Evolutionary conservation across 1,284 basidiomycete species (phyloP).

Genomic region (Kalmanozyma brasiliensis): DNA sequence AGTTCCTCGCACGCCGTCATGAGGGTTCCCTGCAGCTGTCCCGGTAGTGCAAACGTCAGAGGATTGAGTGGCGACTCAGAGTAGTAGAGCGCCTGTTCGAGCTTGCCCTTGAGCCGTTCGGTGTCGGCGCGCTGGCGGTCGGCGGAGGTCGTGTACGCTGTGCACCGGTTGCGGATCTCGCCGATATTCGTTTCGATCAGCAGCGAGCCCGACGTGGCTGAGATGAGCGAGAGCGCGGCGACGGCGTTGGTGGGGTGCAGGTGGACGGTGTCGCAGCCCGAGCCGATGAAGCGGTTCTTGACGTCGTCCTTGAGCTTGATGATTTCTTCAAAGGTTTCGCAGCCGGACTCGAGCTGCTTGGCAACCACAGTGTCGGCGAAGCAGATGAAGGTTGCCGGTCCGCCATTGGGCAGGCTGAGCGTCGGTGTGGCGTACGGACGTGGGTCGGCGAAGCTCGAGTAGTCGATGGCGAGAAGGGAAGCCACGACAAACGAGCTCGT

Average conservation of each 20-base stretch:
- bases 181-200: slow-evolving; percentile 49
- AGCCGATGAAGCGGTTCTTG: slow-evolving; percentile 65
- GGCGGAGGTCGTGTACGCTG: slow-evolving; percentile 10
- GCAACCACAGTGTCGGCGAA: slow-evolving; percentile 57
- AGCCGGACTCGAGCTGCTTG: slow-evolving; percentile 39
- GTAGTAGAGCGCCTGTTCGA: slow-evolving; percentile 88
- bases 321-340: slow-evolving; percentile 64
- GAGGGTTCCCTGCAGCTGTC: slow-evolving; percentile 77
- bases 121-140: slow-evolving; percentile 62
- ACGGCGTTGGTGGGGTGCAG: slow-evolving; percentile 10
- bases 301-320: slow-evolving; percentile 64
- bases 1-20: slow-evolving; percentile 78
- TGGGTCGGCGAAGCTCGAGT: slow-evolving; percentile 50
- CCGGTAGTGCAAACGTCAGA: slow-evolving; percentile 82
- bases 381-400: slow-evolving; percentile 58
- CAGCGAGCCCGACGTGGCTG: slow-evolving; percentile 58
- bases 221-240: slow-evolving; percentile 60
- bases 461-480: slow-evolving; percentile 22
- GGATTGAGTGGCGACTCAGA: slow-evolving; percentile 81
- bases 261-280: slow-evolving; percentile 39
- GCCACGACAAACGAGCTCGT: slow-evolving; percentile 42
- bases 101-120: slow-evolving; percentile 78
- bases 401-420: slow-evolving; percentile 58
- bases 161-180: slow-evolving; percentile 39
- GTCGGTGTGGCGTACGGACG: slow-evolving; percentile 53